Evolutionary conservation across 768 basidiomycete species (phyloP).

Genomic region (Suillus decipiens): DNA sequence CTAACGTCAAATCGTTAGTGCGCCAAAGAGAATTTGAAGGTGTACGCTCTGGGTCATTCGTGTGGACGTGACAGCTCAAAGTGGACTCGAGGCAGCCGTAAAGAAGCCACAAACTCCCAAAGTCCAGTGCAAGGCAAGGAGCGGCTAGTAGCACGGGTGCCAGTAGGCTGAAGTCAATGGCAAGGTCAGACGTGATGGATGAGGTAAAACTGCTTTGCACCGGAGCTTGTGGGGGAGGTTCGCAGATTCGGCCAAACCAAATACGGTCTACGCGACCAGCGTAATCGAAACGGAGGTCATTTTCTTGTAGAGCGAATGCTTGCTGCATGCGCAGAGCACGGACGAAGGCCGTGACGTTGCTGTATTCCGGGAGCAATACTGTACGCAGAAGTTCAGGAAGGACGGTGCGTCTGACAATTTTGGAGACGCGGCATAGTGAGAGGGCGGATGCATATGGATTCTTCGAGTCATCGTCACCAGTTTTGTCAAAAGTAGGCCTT

Average conservation of each 20-base stretch:
- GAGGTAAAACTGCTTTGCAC: conserved; percentile 13
- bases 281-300: conserved; percentile 36
- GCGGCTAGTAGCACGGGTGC: conserved; percentile 14
- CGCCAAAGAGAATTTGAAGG: conserved; percentile 22
- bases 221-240: conserved; percentile 21
- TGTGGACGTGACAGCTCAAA: conserved; percentile 10
- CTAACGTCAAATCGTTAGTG: conserved; percentile 29
- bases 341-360: conserved; percentile 26
- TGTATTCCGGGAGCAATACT: conserved; percentile 30
- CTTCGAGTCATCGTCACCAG: not conserved
- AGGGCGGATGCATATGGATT: conserved; percentile 28
- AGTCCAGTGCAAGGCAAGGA: conserved; percentile 33
- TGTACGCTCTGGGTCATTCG: not conserved
- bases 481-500: conserved; percentile 20
- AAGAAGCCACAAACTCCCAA: conserved; percentile 35
- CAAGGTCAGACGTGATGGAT: not conserved
- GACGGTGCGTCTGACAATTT: conserved; percentile 31
- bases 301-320: conserved; percentile 11
- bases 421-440: conserved; percentile 37
- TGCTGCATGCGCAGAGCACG: conserved; percentile 33
- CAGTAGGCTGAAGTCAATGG: conserved; percentile 25
- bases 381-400: conserved; percentile 44
- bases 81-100: conserved; percentile 32
- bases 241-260: conserved; percentile 36
- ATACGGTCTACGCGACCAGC: conserved; percentile 32